Evolutionary conservation across 1,284 basidiomycete species (phyloP).

Genomic region (Neotropicomus parvogracilis): DNA sequence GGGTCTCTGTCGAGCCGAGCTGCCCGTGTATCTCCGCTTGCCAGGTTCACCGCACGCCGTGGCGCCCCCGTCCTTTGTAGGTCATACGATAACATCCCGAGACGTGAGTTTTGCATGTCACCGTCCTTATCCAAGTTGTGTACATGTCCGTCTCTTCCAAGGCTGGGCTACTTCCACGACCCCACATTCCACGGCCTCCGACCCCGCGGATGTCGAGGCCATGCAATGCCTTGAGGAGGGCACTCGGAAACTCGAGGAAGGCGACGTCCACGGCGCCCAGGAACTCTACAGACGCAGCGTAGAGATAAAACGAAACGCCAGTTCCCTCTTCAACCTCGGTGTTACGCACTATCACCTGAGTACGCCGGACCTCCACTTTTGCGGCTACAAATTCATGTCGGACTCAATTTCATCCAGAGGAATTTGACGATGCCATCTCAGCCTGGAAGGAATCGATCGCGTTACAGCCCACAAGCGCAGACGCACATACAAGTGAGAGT

Average conservation of each 20-base stretch:
- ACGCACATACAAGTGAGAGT: constrained; percentile 86
- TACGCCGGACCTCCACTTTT: constrained; percentile 38
- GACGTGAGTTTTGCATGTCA: constrained; percentile 29
- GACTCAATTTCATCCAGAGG: constrained; percentile 51
- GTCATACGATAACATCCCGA: constrained; percentile 13
- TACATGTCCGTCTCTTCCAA: constrained; percentile 30
- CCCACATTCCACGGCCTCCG: constrained; percentile 71
- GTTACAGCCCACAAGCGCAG: constrained; percentile 81
- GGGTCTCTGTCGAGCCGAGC: constrained; percentile 25
- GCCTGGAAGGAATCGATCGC: constrained; percentile 86
- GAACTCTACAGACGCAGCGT: constrained; percentile 77
- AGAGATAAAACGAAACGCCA: constrained; percentile 77
- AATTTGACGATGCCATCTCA: constrained; percentile 79
- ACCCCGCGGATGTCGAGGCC: constrained; percentile 83
- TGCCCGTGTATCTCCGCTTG: constrained; percentile 18
- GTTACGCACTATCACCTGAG: constrained; percentile 88
- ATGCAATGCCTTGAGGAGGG: constrained; percentile 82
- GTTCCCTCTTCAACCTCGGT: constrained; percentile 84
- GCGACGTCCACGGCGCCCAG: constrained; percentile 81
- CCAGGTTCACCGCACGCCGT: constrained; percentile 15
- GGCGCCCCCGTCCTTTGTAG: constrained; percentile 10
- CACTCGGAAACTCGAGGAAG: constrained; percentile 84
- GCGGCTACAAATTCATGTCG: constrained; percentile 14
- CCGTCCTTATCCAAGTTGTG: constrained; percentile 4
- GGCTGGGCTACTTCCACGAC: constrained; percentile 85